These are phyloP conservation scores for Fusarium veterinarium DNA, from an alignment of 2,329 filamentous ascomycete species.

Conservation along the genomic window DNA sequence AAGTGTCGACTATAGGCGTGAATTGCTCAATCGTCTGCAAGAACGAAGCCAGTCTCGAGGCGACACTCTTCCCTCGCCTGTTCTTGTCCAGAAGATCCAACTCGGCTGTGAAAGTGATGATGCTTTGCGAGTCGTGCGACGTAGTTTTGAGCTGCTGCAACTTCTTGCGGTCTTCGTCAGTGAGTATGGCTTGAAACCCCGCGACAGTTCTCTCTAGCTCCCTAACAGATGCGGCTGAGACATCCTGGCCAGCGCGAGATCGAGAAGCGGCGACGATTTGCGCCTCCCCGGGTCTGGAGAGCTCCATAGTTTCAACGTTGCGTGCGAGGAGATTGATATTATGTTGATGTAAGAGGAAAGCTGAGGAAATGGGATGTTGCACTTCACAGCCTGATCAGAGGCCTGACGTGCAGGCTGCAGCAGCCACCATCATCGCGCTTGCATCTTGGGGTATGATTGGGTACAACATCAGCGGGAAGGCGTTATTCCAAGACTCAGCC, in stretches of 20 bases:
- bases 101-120: slow-evolving; percentile 25
- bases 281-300: neutral
- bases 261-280: neutral
- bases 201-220: slow-evolving; percentile 5
- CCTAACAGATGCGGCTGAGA: neutral
- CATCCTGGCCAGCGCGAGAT: rapidly evolving
- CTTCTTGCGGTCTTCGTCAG: slow-evolving; percentile 16
- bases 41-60: slow-evolving; percentile 12
- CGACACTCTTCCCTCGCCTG: slow-evolving; percentile 24
- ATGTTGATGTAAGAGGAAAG: rapidly evolving
- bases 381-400: neutral
- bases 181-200: slow-evolving; percentile 16
- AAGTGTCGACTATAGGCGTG: slow-evolving; percentile 19
- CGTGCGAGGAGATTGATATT: rapidly evolving
- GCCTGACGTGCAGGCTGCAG: neutral
- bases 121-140: slow-evolving; percentile 20
- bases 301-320: neutral
- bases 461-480: rapidly evolving
- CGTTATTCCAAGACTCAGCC: neutral
- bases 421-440: neutral
- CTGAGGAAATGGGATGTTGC: rapidly evolving
- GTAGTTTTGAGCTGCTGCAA: slow-evolving; percentile 5
- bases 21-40: slow-evolving; percentile 31
- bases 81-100: slow-evolving; percentile 10
- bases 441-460: neutral